Evolutionary conservation across 148 eudicot species (phyloP).

Genomic region (Camellia sinensis): DNA sequence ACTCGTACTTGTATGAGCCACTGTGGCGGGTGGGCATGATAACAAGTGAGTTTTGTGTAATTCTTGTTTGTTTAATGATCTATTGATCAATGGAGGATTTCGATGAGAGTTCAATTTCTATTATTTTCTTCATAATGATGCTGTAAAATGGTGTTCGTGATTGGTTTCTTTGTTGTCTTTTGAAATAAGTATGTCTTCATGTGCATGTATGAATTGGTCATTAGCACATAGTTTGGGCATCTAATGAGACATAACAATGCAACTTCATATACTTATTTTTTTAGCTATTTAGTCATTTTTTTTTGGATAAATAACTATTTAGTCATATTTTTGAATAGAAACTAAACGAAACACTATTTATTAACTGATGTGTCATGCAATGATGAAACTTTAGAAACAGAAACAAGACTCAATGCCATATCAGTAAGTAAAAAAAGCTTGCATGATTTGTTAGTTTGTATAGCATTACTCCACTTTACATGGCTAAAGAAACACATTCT

Average conservation of each 20-base stretch:
- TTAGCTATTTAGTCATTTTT: neutral
- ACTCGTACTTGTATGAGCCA: conserved; percentile 78
- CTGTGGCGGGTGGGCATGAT: conserved; percentile 90
- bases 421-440: no score
- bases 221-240: neutral
- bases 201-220: neutral
- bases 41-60: conserved; percentile 52
- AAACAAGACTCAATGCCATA: no score
- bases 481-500: no score
- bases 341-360: no score
- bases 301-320: no score
- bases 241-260: neutral
- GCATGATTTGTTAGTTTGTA: no score
- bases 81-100: neutral
- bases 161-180: neutral
- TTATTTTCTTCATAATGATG: neutral
- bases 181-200: neutral
- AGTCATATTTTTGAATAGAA: no score
- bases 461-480: no score
- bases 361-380: neutral
- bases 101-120: neutral
- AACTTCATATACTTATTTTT: neutral
- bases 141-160: neutral
- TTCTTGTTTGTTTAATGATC: conserved; percentile 1
- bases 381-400: no score